Base-by-base conservation (phyloP, 257 asterid species). In the Solanum sejunctum region DNA sequence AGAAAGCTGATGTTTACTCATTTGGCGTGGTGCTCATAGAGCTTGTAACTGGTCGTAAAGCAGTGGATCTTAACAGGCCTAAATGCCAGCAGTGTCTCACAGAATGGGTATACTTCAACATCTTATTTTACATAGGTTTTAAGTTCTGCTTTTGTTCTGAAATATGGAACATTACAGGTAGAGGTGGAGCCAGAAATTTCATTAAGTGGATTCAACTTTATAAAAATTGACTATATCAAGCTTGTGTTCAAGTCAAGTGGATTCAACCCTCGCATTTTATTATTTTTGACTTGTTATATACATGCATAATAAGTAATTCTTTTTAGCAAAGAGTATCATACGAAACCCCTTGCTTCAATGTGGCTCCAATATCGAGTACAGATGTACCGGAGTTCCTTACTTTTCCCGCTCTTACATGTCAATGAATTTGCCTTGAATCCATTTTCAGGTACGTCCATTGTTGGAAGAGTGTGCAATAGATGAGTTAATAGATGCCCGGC, bases 1-100 rank as follows among this genome's bases (percentile, higher is more conserved):
- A 91, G 72, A 93, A 93, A 71, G 94, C 97, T 21, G 97, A 93
- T 12, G 95, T 89, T 20, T 92, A 93, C 91, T 92, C 97, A 0
- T 91, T 93, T 82, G 96, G 97, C 2, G 96, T 93, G 82, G 97
- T 93, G 49, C 86, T 93, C 60, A 90, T 92, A 82, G 96, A 93
- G 90, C 93, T 93, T 17, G 93, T 92, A 1, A 93, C 96, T 11
- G 97, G 96, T 6, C 92, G 93, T 21, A 91, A 92, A 84, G 96
- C 96, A 20, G 96, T 92, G 71, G 97, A 93, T 87, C 90, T 92
- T 43, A 92, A 89, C 89, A 84, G 92, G 87, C 96, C 95, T 32
- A 92, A 92, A 86, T 96, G 96, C 58, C 93, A 92, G 82, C 94
- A 93, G 84, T 93, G 94, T 89, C 94, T 93, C 49, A 85, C 94